Base-by-base conservation (phyloP, 2,329 filamentous ascomycete genomes). In the Gnomoniopsis smithogilvyi region DNA sequence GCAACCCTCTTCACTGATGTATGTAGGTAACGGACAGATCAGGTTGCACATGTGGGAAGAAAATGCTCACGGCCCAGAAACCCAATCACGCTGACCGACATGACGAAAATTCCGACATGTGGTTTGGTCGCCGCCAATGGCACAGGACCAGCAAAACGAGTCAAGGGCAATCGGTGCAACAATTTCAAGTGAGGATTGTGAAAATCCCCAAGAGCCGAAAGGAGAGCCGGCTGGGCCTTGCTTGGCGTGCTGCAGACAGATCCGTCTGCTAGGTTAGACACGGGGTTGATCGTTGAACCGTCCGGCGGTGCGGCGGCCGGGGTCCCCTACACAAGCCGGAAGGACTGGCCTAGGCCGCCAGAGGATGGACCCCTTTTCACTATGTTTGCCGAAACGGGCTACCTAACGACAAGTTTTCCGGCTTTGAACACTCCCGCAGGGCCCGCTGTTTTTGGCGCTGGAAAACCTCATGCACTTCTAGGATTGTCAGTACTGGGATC, bases 401-500 rank as follows among this genome's bases (percentile, higher is more conserved):
- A 45, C 34, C 11, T 43, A 11, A n/a, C 26, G 26, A 30, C 26
- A 34, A 43, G 38, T n/a, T 30, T 38, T 30, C 34, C 19, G 48
- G 56, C 21, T 38, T 24, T 51, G 52, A 30, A 41, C 47, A 21
- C 41, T 51, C 38, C 58, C 41, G 47, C 43, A 47, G 48, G n/a
- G 47, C 51, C 38, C 58, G 58, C 52, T 48, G 17, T 52, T 56
- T 56, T 48, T 51, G 41, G 48, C 58, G 58, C 52, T 56, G 52
- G 52, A 60, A 51, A 38, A 34, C 24, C 46, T 17, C 21, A 8
- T 24, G 22, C 41, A 15, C 6, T 41, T 4, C 14, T 41, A 6
- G 38, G 38, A 41, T n/a, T 12, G 34, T 38, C 34, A 12, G 24
- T 51, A 14, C n/a, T 4, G 26, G 48, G 48, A 21, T 12, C 34